Evolutionary conservation across 225 moss, liverwort and hornwort genomes (phyloP).

Genomic region (Climacium dendroides): DNA sequence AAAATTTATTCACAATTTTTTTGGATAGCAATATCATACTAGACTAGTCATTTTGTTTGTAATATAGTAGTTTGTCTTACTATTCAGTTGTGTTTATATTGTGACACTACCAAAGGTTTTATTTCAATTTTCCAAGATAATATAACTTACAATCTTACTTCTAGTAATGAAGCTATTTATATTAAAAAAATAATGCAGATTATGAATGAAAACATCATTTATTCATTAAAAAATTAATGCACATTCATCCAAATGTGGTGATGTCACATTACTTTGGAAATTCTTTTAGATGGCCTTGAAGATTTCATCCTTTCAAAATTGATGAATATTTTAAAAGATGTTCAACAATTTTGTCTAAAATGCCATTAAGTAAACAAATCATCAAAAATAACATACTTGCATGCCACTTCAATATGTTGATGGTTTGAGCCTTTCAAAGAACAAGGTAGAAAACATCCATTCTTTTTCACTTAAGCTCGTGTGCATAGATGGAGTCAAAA

Average conservation of each 20-base stretch:
- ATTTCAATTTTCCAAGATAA: not conserved
- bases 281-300: not conserved
- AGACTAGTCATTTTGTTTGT: accelerated
- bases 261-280: no score
- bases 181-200: no score
- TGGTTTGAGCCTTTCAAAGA: not conserved
- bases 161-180: not conserved
- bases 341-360: not conserved
- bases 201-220: not conserved
- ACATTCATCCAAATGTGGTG: not conserved
- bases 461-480: not conserved
- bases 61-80: not conserved
- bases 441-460: not conserved
- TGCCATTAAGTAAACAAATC: not conserved
- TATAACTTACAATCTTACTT: not conserved
- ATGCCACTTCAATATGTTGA: not conserved
- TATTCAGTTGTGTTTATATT: not conserved
- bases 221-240: not conserved
- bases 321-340: not conserved
- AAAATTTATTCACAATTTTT: no score
- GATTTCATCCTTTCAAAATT: not conserved
- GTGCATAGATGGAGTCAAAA: not conserved
- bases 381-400: accelerated
- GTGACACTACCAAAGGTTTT: not conserved
- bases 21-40: no score